Conservation (phyloP, 164 flowering plant genomes). For the Litsea cubeba region DNA sequence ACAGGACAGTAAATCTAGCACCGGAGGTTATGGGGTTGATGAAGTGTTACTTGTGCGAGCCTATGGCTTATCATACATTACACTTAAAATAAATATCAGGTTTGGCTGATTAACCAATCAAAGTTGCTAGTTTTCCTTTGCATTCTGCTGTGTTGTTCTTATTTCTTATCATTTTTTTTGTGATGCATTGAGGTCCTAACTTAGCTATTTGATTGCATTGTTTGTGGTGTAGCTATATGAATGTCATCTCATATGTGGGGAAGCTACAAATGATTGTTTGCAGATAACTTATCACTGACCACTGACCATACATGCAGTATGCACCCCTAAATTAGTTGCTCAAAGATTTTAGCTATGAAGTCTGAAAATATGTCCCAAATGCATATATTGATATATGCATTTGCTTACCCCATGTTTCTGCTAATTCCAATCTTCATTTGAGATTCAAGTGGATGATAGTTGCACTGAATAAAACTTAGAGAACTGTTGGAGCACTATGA, state of each 20-base stretch:
- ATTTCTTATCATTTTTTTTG: background rate
- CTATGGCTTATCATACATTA: slow-evolving; percentile 76
- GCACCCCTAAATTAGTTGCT: too few species aligned
- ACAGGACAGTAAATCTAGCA: slow-evolving; percentile 35
- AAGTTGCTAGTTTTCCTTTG: background rate
- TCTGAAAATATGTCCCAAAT: too few species aligned
- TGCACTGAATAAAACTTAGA: too few species aligned
- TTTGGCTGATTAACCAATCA: slow-evolving; percentile 15
- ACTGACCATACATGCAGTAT: too few species aligned
- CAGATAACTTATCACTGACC: background rate
- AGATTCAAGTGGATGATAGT: too few species aligned
- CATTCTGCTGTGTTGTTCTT: background rate
- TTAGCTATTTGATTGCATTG: background rate
- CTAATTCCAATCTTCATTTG: too few species aligned
- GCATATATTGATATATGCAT: too few species aligned
- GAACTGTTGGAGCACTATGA: too few species aligned
- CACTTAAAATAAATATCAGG: slow-evolving; percentile 90
- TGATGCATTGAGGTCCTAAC: background rate
- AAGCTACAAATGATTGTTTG: background rate
- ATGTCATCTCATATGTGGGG: background rate
- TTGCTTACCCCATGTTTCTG: too few species aligned
- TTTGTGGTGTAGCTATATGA: background rate
- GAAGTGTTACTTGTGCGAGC: slow-evolving; percentile 83
- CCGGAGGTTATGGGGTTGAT: slow-evolving; percentile 46
- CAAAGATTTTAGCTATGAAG: too few species aligned